Evolutionary conservation across 176 grass and related monocot genomes (phyloP).

Genomic region (Elymus sibiricus): DNA sequence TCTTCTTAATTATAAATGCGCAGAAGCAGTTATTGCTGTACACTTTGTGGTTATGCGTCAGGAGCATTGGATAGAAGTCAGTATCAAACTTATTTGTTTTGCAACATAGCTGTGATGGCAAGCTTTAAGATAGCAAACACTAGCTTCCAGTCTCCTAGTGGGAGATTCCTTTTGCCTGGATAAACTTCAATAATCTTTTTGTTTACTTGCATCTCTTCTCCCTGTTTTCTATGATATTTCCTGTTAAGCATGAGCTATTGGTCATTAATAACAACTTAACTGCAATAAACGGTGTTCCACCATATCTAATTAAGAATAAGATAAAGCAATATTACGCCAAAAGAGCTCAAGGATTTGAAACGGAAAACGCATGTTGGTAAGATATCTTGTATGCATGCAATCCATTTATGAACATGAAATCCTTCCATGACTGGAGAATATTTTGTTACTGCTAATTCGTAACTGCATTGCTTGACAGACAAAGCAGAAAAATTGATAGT

Average conservation of each 20-base stretch:
- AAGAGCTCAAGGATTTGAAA: not conserved
- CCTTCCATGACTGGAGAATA: not conserved
- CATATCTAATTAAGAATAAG: not conserved
- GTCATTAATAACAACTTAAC: not conserved
- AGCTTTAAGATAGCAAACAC: not conserved
- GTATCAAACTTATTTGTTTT: not conserved
- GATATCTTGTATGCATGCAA: not conserved
- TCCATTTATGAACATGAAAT: not conserved
- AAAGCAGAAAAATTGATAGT: slow-evolving; percentile 76
- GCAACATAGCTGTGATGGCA: not conserved
- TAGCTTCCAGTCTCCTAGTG: not conserved
- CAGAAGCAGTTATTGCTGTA: not conserved
- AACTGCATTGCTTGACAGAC: slow-evolving; percentile 38
- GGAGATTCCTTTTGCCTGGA: not conserved
- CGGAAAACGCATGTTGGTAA: not conserved
- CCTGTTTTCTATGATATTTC: not conserved
- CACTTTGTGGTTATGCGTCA: not conserved
- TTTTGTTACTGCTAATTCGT: not conserved
- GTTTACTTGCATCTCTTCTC: not conserved
- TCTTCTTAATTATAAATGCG: not conserved
- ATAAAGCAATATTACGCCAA: not conserved
- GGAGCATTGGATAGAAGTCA: not conserved
- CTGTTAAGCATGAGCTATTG: not conserved
- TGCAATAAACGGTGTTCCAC: not conserved
- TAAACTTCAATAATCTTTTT: not conserved